Evolutionary conservation across 805 yeast species (phyloP).

Genomic region (Dipodascopsis tothii): DNA sequence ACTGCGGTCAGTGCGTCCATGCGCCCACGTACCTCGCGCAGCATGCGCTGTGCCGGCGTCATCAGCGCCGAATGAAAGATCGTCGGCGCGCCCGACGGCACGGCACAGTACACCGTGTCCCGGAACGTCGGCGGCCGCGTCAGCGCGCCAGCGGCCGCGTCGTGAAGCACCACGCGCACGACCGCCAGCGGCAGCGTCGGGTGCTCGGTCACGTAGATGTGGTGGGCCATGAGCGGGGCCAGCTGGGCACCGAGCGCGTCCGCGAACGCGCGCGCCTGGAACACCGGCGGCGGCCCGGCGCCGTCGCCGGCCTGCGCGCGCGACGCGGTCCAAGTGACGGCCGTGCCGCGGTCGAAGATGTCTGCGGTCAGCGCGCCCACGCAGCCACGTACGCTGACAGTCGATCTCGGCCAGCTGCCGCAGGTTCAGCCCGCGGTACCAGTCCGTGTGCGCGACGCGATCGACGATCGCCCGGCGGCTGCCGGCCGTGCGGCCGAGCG

Average conservation of each 20-base stretch:
- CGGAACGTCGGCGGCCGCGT: constrained; percentile 2
- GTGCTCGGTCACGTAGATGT: constrained; percentile 15
- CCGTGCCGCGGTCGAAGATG: constrained; percentile 8
- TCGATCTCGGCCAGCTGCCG: constrained; percentile 19
- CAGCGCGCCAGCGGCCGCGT: neutral
- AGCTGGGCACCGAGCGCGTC: too few species aligned
- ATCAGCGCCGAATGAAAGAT: constrained; percentile 18
- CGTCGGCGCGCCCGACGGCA: constrained; percentile 8
- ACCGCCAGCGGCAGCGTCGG: constrained; percentile 12
- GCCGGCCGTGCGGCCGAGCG: neutral
- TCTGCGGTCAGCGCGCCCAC: constrained; percentile 1
- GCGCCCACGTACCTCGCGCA: constrained; percentile 6
- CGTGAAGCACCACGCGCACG: constrained; percentile 14
- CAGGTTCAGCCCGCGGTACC: constrained; percentile 18
- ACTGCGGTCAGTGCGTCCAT: constrained; percentile 1
- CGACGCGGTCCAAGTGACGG: constrained; percentile 18
- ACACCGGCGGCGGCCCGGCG: too few species aligned
- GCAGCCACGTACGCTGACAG: constrained; percentile 8
- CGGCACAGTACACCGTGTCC: constrained; percentile 9
- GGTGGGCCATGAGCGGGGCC: too few species aligned
- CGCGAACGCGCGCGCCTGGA: too few species aligned
- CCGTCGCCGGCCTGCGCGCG: too few species aligned
- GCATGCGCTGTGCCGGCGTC: constrained; percentile 9
- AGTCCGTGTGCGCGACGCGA: constrained; percentile 14
- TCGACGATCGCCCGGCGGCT: constrained; percentile 4